phyloP scores from a whole-genome alignment of 306 rosid species.

The Potentilla sterilis region DNA sequence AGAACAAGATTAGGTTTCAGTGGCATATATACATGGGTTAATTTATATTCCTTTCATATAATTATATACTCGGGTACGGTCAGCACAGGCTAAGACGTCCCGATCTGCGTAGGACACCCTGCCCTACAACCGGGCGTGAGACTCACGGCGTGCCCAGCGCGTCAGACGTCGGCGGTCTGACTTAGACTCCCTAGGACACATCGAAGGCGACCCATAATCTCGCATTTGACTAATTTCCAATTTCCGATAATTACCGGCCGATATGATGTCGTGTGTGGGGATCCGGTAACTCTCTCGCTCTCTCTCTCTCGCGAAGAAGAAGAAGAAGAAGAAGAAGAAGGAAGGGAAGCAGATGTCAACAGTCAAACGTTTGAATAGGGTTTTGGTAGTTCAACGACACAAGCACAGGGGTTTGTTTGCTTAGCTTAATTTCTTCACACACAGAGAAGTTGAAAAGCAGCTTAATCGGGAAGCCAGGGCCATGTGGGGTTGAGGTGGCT shows the following conservation, averaged over 20 bases:
- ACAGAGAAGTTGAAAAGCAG: not conserved
- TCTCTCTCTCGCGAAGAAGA: not conserved
- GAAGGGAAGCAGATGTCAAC: conserved; percentile 21
- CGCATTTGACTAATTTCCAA: conserved; percentile 12
- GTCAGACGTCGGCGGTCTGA: conserved; percentile 14
- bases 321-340: no score
- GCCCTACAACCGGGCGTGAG: not conserved
- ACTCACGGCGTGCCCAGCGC: not conserved
- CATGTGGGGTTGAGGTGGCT: not conserved
- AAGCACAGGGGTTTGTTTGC: conserved; percentile 1
- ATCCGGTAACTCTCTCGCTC: conserved; percentile 16
- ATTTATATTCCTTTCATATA: not conserved
- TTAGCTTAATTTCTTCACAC: not conserved
- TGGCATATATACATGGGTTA: not conserved
- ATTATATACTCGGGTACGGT: not conserved
- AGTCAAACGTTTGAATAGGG: conserved; percentile 45
- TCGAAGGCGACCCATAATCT: conserved; percentile 25
- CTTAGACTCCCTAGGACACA: conserved; percentile 8
- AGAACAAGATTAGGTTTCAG: not conserved
- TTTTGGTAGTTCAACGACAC: conserved; percentile 30
- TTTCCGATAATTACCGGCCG: conserved; percentile 18
- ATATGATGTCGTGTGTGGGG: conserved; percentile 33
- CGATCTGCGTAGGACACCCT: not conserved
- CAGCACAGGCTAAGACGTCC: not conserved
- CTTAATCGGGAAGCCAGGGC: not conserved